phyloP scores from a whole-genome alignment of 768 basidiomycete genomes.

The Tephrocybe sp. region DNA sequence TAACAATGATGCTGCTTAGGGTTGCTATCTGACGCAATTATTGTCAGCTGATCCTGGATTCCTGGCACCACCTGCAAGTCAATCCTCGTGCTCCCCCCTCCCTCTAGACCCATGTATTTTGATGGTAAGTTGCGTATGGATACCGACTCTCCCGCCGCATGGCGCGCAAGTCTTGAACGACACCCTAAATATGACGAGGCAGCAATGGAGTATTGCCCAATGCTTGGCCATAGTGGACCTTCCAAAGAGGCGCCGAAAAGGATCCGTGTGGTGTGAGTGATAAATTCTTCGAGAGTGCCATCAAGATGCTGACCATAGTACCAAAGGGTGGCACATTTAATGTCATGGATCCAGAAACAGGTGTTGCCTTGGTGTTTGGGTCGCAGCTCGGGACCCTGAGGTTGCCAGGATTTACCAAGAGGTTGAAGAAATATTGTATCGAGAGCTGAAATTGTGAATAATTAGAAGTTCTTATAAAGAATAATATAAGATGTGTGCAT shows the following conservation, averaged over 20 bases:
- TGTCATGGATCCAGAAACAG: slow-evolving; percentile 32
- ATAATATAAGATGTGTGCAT: no score
- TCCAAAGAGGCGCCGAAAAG: slow-evolving; percentile 25
- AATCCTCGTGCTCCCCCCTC: no score
- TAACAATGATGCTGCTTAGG: no score
- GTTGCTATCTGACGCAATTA: no score
- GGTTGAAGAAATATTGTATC: slow-evolving; percentile 27
- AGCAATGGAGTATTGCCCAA: slow-evolving; percentile 28
- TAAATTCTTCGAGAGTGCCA: not conserved
- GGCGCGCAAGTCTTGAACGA: slow-evolving; percentile 5
- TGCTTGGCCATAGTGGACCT: slow-evolving; percentile 25
- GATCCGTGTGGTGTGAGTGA: slow-evolving; percentile 30
- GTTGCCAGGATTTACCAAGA: slow-evolving; percentile 19
- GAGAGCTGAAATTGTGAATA: no score
- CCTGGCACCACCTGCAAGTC: no score
- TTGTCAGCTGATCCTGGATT: no score
- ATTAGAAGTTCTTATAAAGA: no score
- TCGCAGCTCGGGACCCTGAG: slow-evolving; percentile 29
- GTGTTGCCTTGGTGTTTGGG: slow-evolving; percentile 31
- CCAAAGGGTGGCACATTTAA: slow-evolving; percentile 28
- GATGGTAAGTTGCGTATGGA: no score
- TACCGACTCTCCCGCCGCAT: not conserved
- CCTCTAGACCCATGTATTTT: no score
- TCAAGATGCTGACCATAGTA: not conserved
- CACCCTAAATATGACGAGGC: slow-evolving; percentile 3